Conservation (phyloP, 768 basidiomycete genomes). For the Nidularia pulvinata region DNA sequence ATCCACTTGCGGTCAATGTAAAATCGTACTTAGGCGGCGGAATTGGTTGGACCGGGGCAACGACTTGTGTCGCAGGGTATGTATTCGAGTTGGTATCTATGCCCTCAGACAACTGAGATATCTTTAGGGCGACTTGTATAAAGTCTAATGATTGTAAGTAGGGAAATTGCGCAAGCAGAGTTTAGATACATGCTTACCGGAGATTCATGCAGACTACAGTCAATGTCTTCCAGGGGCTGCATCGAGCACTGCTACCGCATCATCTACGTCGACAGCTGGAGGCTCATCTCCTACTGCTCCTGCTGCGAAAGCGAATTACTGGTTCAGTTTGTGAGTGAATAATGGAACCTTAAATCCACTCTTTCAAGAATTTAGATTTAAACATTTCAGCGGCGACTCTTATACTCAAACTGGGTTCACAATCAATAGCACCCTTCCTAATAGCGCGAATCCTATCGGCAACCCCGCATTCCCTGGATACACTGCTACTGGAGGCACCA, state of each 20-base stretch:
- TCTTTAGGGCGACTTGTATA: slow-evolving; percentile 15
- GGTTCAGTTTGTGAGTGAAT: slow-evolving; percentile 66
- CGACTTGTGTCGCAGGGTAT: slow-evolving; percentile 38
- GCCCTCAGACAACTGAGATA: background rate
- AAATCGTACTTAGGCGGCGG: slow-evolving; percentile 28
- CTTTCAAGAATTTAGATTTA: background rate
- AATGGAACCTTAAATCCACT: slow-evolving; percentile 7
- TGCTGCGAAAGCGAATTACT: slow-evolving; percentile 31
- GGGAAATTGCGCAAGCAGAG: background rate
- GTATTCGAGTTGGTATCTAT: background rate
- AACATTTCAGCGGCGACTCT: slow-evolving; percentile 45
- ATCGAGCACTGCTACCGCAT: slow-evolving; percentile 1
- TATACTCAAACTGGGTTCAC: slow-evolving; percentile 59
- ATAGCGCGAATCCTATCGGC: slow-evolving; percentile 46
- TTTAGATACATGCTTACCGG: background rate
- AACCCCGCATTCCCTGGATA: slow-evolving; percentile 55
- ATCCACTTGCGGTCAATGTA: background rate
- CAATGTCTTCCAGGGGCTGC: slow-evolving; percentile 34
- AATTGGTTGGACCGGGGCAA: slow-evolving; percentile 37
- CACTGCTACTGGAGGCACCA: slow-evolving; percentile 53
- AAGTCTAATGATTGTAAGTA: slow-evolving; percentile 23
- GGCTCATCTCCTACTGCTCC: background rate
- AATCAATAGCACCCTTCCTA: slow-evolving; percentile 34
- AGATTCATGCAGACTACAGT: slow-evolving; percentile 26
- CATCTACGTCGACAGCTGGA: slow-evolving; percentile 1